Evolutionary conservation across 495 filamentous ascomycete genomes (phyloP).

Genomic region (Oidiodendron maius): DNA sequence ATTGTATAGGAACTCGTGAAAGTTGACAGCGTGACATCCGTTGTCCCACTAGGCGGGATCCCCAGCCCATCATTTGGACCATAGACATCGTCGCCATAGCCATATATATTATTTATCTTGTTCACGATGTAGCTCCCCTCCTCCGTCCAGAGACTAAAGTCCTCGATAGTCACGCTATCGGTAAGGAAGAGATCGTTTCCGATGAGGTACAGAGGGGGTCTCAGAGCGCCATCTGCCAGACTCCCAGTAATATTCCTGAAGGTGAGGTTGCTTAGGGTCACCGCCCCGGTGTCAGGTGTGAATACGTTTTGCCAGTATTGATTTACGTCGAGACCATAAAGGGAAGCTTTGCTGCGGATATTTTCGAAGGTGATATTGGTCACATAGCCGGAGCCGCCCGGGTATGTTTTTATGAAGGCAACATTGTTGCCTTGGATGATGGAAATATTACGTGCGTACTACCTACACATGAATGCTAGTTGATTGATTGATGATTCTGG

Average conservation of each 20-base stretch:
- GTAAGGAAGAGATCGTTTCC: constrained; percentile 42
- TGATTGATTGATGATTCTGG: constrained; percentile 36
- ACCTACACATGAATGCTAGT: not conserved
- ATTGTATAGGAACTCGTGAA: constrained; percentile 16
- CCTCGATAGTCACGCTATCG: constrained; percentile 41
- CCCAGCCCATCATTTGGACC: constrained; percentile 2
- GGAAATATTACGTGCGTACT: constrained; percentile 38
- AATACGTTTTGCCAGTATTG: constrained; percentile 43
- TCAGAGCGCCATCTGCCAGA: constrained; percentile 38
- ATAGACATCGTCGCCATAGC: constrained; percentile 36
- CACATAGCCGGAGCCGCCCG: constrained; percentile 48
- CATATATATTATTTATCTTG: constrained; percentile 44
- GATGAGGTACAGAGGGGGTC: constrained; percentile 44
- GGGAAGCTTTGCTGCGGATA: constrained; percentile 41
- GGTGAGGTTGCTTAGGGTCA: constrained; percentile 42
- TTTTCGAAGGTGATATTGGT: constrained; percentile 45
- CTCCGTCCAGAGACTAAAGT: constrained; percentile 55
- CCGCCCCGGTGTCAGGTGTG: constrained; percentile 36
- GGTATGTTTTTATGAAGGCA: constrained; percentile 54
- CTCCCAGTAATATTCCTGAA: constrained; percentile 52
- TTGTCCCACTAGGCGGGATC: not conserved
- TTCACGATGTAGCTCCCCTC: constrained; percentile 37
- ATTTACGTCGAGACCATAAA: constrained; percentile 43
- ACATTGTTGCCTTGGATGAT: constrained; percentile 48
- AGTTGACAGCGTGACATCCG: not conserved